Evolutionary conservation across 352 stramenopile genomes (phyloP).

Genomic region (Pythium biforme): DNA sequence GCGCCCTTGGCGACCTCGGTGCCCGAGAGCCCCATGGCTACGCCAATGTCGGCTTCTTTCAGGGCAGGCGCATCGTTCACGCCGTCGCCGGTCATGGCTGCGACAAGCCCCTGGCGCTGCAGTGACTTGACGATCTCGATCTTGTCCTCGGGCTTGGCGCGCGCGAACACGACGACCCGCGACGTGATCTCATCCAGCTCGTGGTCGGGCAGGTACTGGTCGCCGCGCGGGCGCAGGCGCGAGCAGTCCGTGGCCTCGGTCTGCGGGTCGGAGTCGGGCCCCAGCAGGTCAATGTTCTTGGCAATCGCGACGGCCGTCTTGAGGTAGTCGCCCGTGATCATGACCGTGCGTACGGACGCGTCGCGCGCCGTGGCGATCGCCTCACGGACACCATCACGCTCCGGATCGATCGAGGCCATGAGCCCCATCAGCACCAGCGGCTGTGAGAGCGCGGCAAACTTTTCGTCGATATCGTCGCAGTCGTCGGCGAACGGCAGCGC

Average conservation of each 20-base stretch:
- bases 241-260: slow-evolving; percentile 76
- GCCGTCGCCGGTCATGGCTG: slow-evolving; percentile 91
- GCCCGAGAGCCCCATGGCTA: slow-evolving; percentile 97
- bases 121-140: slow-evolving; percentile 95
- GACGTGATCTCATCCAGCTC: slow-evolving; percentile 90
- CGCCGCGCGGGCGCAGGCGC: slow-evolving; percentile 41
- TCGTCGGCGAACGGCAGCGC: slow-evolving; percentile 43
- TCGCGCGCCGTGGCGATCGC: slow-evolving; percentile 45
- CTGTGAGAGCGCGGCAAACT: slow-evolving; percentile 62
- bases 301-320: slow-evolving; percentile 94
- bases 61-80: slow-evolving; percentile 92
- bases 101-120: slow-evolving; percentile 81
- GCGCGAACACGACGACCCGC: slow-evolving; percentile 89
- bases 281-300: slow-evolving; percentile 90
- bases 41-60: slow-evolving; percentile 95
- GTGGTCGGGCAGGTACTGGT: slow-evolving; percentile 55
- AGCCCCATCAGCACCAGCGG: slow-evolving; percentile 91
- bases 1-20: slow-evolving; percentile 98
- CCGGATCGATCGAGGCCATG: slow-evolving; percentile 89
- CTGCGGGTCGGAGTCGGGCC: slow-evolving; percentile 49
- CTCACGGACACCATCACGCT: slow-evolving; percentile 55
- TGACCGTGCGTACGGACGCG: slow-evolving; percentile 75
- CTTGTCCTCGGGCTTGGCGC: slow-evolving; percentile 95
- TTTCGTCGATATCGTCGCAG: slow-evolving; percentile 64
- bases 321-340: slow-evolving; percentile 96